Conservation (phyloP, 164 flowering plant species). For the Cinnamomum micranthum region DNA sequence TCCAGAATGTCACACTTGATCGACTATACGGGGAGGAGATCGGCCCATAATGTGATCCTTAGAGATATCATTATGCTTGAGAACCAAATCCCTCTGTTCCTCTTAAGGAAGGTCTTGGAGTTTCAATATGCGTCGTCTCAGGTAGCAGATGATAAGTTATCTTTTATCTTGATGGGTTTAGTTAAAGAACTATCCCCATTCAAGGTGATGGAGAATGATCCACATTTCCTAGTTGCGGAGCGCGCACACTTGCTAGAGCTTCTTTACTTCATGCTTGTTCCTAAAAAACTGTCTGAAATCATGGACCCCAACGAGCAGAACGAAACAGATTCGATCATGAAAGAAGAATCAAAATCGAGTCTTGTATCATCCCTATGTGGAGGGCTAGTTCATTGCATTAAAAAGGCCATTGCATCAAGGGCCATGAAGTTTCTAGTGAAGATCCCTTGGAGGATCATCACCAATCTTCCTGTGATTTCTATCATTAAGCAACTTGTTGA, state of each 20-base stretch:
- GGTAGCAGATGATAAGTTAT: neutral
- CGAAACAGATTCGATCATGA: too few relatives aligned
- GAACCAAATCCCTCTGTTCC: constrained; percentile 18
- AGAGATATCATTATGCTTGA: constrained; percentile 14
- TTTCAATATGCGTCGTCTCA: neutral
- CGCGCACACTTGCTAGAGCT: neutral
- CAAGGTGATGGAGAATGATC: neutral
- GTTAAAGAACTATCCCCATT: constrained; percentile 9
- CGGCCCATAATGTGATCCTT: constrained; percentile 5
- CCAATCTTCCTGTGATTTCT: neutral
- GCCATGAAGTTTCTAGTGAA: constrained; percentile 1
- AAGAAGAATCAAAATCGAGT: too few relatives aligned
- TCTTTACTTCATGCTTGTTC: too few relatives aligned
- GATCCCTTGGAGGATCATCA: constrained; percentile 2
- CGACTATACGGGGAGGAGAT: constrained; percentile 3
- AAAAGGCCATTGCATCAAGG: neutral
- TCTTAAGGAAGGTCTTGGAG: neutral
- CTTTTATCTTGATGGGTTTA: neutral
- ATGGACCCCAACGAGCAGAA: too few relatives aligned
- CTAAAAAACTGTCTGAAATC: too few relatives aligned
- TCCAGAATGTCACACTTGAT: constrained; percentile 11
- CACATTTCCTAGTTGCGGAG: neutral
- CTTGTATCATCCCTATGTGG: too few relatives aligned
- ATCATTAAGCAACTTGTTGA: neutral
- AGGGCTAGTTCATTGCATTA: neutral